Evolutionary conservation across 2,329 filamentous ascomycete genomes (phyloP), one percentile per base, ranked within the genome.

Genomic region (Colletotrichum sidae): DNA sequence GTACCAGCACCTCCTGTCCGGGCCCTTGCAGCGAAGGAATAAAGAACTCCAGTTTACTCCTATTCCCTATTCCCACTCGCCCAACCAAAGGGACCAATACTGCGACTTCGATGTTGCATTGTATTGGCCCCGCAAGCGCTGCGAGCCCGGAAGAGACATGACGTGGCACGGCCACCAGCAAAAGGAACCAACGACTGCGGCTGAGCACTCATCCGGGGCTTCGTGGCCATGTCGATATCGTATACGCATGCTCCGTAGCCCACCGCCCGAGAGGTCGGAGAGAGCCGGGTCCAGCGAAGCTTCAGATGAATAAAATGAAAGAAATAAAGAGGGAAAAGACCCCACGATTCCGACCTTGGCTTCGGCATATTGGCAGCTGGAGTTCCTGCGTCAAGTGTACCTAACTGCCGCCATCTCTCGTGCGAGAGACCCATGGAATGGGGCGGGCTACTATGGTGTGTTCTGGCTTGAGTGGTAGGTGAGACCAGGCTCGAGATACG

Each of bases 101-200:
- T 25, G 37, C 15, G 44, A 25, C 25, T 46, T 63, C 47, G 8
- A 52, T 34, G 60, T 47, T 58, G 47, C 60, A 53, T 52, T 53
- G 42, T 33, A 17, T 37, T 34, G 54, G 39, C 46, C 60, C 41
- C 46, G 41, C 25, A 35, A 46, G 41, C 35, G 25, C 42, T 25
- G 47, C 13, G 25, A 25, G 2, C 25, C 25, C 25, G 25, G 25
- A 5, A 25, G 25, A 25, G 25, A 35, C 11, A 15, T 3, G 15
- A 6, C 25, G 25, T 25, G 25, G 25, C 53, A 47, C 33, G 15
- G 17, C 42, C 9, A 13, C 6, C 10, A 35, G 11, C n/a, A 33
- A 44, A 50, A 34, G 33, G 45, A 25, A 15, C 41, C 45, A 44
- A 41, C 13, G 35, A 35, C 25, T 25, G 38, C 55, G 13, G 39